These are phyloP conservation scores for Psilocybe mexicana DNA, from an alignment of 1,284 basidiomycete genomes.

Conservation along the genomic window DNA sequence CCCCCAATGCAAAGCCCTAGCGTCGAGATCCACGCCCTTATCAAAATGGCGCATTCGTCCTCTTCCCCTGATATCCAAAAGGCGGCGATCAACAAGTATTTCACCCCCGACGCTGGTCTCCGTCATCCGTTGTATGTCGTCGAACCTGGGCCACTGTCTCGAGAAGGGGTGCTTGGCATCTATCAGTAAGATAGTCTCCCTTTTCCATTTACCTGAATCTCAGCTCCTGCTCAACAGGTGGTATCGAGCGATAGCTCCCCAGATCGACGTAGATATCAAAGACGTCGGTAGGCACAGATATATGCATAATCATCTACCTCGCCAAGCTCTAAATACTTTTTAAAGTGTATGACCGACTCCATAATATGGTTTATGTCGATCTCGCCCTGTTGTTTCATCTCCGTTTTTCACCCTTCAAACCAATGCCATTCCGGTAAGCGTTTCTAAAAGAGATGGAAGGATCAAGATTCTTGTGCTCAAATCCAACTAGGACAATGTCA, in stretches of 20 bases:
- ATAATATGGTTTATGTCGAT: slow-evolving; percentile 8
- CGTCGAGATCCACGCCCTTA: slow-evolving; percentile 15
- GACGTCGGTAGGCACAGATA: slow-evolving; percentile 14
- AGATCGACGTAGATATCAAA: slow-evolving; percentile 12
- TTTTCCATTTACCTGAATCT: background rate
- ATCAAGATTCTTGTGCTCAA: background rate
- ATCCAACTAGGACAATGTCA: slow-evolving; percentile 8
- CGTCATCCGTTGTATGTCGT: slow-evolving; percentile 17
- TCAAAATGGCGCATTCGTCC: slow-evolving; percentile 13
- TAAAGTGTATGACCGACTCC: slow-evolving; percentile 10
- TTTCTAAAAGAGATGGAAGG: background rate
- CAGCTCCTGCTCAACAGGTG: slow-evolving; percentile 8
- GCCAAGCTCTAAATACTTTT: background rate
- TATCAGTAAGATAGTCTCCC: slow-evolving; percentile 15
- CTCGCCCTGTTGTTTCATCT: slow-evolving; percentile 1
- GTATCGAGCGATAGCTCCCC: slow-evolving; percentile 14
- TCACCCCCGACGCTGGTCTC: slow-evolving; percentile 18
- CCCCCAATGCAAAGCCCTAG: slow-evolving; percentile 17
- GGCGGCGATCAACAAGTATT: slow-evolving; percentile 21
- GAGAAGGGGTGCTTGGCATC: slow-evolving; percentile 17
- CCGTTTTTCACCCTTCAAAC: slow-evolving; percentile 10
- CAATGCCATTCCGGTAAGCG: slow-evolving; percentile 10
- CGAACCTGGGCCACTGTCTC: slow-evolving; percentile 10
- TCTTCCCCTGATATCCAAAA: slow-evolving; percentile 18
- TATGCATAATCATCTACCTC: background rate